phyloP scores from a whole-genome alignment of 2,329 filamentous ascomycete species.

The Aspergillus nomiae region DNA sequence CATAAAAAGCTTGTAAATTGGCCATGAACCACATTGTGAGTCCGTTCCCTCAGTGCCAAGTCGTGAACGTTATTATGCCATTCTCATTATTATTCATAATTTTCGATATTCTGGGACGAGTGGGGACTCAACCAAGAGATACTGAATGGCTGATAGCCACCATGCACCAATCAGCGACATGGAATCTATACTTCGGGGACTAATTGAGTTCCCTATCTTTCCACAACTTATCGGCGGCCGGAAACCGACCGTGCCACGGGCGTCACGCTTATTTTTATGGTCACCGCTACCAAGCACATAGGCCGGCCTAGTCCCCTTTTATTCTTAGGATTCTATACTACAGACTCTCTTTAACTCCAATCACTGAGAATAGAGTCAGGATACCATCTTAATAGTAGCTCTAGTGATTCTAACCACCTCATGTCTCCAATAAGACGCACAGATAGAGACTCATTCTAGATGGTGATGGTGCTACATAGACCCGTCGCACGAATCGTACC shows the following conservation, averaged over 20 bases:
- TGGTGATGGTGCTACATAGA: neutral
- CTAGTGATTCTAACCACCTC: too few species aligned
- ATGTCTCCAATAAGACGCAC: too few species aligned
- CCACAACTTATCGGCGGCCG: neutral
- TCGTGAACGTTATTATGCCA: too few species aligned
- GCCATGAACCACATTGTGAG: neutral
- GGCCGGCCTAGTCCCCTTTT: too few species aligned
- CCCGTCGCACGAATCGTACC: neutral
- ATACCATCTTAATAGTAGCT: too few species aligned
- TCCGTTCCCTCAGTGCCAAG: neutral
- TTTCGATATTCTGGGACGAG: neutral
- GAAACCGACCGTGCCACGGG: neutral
- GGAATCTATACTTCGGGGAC: neutral
- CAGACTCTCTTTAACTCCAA: too few species aligned
- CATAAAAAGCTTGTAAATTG: neutral
- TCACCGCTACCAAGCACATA: too few species aligned
- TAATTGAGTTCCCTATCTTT: neutral
- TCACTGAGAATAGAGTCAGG: too few species aligned
- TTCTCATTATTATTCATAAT: neutral
- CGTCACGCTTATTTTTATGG: neutral
- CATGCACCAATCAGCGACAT: neutral
- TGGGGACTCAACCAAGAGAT: neutral
- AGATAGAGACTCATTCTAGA: neutral
- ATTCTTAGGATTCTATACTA: too few species aligned
- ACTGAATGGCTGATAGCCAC: neutral